These are phyloP conservation scores for Celoporthe dispersa DNA, from an alignment of 2,329 filamentous ascomycete species.

Conservation along the genomic window DNA sequence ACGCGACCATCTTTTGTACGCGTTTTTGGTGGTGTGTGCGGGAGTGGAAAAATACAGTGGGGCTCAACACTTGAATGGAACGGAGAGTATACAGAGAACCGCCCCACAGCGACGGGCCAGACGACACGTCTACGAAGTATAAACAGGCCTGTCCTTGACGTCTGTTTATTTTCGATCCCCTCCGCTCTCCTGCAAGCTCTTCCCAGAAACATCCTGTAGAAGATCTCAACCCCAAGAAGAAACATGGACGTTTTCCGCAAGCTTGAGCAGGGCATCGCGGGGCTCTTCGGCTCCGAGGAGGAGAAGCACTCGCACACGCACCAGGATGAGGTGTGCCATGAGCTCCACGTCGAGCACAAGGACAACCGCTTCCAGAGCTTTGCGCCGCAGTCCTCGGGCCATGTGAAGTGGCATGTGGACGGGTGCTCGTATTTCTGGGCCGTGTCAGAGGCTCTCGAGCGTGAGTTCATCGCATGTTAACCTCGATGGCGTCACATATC, in stretches of 20 bases:
- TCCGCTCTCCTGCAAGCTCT: not conserved
- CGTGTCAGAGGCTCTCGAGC: slow-evolving; percentile 76
- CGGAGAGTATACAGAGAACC: slow-evolving; percentile 1
- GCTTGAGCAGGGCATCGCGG: slow-evolving; percentile 48
- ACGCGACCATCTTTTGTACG: too few species aligned
- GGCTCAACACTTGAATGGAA: too few species aligned
- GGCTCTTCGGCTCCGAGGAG: slow-evolving; percentile 43
- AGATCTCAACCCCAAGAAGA: not conserved
- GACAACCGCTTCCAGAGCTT: slow-evolving; percentile 69
- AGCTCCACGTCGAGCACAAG: slow-evolving; percentile 47
- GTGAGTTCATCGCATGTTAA: slow-evolving; percentile 40
- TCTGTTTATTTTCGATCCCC: not conserved
- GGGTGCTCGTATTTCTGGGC: slow-evolving; percentile 86
- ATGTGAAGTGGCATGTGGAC: slow-evolving; percentile 88
- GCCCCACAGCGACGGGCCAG: slow-evolving; percentile 24
- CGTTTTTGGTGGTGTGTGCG: too few species aligned
- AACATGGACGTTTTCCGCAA: slow-evolving; percentile 46
- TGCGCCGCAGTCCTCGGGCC: slow-evolving; percentile 71
- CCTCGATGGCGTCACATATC: not conserved
- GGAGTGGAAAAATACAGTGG: too few species aligned
- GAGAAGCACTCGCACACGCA: slow-evolving; percentile 51
- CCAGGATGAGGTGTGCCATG: slow-evolving; percentile 45
- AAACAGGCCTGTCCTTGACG: slow-evolving; percentile 4
- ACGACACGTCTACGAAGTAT: slow-evolving; percentile 26
- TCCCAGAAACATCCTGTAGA: not conserved